A percentile compares a stretch with the other conserved stretches of the same genome.
phyloP scores from a whole-genome alignment of 1,284 basidiomycete genomes.

The Lignosus rhinocerotis region DNA sequence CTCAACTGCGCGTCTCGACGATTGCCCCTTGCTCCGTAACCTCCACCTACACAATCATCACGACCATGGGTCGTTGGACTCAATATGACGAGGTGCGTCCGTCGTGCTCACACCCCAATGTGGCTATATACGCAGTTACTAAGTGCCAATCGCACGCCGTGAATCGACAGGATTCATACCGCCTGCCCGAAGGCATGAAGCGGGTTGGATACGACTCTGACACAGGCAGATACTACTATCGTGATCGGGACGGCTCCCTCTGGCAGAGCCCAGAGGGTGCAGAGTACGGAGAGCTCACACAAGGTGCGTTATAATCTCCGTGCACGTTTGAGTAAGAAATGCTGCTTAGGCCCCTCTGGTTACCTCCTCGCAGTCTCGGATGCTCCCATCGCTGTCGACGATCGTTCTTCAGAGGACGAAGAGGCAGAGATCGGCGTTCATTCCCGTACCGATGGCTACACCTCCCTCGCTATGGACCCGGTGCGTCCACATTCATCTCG shows the following conservation, averaged over 20 bases:
- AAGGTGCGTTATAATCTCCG: conserved; percentile 31
- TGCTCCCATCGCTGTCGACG: conserved; percentile 21
- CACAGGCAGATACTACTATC: conserved; percentile 40
- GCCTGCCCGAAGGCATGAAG: conserved; percentile 44
- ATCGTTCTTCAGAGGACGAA: conserved; percentile 25
- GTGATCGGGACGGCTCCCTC: conserved; percentile 33
- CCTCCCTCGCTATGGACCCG: conserved; percentile 49
- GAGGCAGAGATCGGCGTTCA: conserved; percentile 59
- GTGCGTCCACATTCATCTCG: conserved; percentile 43
- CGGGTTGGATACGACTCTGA: conserved; percentile 46
- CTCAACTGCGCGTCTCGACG: conserved; percentile 4
- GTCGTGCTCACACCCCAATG: background rate
- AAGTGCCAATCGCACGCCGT: background rate
- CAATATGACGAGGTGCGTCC: conserved; percentile 41
- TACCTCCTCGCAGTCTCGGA: conserved; percentile 22
- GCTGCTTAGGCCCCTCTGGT: conserved; percentile 1
- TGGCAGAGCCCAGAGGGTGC: conserved; percentile 41
- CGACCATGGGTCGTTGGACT: conserved; percentile 41
- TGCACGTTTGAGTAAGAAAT: background rate
- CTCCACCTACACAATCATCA: conserved; percentile 13
- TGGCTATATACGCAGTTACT: conserved; percentile 1
- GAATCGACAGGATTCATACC: conserved; percentile 38
- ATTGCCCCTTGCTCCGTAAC: conserved; percentile 8
- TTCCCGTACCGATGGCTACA: conserved; percentile 54
- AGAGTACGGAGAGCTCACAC: conserved; percentile 36